phyloP scores from a whole-genome alignment of 1,139 yeast species.

The Taphrina betulina region DNA sequence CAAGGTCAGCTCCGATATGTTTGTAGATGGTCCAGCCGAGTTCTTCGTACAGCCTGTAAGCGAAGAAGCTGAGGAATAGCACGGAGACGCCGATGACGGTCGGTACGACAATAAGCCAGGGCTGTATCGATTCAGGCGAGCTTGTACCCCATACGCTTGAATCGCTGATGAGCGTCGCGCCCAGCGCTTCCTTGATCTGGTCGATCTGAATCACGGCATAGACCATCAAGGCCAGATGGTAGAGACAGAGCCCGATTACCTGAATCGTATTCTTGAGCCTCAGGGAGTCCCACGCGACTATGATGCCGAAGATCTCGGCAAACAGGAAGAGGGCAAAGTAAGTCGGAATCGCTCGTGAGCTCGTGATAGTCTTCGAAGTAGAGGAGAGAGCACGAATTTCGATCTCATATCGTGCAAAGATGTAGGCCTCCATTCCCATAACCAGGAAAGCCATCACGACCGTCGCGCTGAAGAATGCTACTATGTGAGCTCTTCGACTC shows the following conservation, averaged over 20 bases:
- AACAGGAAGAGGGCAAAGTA: conserved; percentile 51
- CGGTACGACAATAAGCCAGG: conserved; percentile 51
- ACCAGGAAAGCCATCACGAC: conserved; percentile 40
- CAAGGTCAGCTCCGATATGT: conserved; percentile 54
- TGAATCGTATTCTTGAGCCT: conserved; percentile 49
- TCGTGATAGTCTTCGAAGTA: conserved; percentile 37
- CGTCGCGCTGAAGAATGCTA: conserved; percentile 39
- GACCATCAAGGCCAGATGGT: conserved; percentile 53
- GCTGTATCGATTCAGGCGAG: conserved; percentile 42
- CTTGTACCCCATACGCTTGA: conserved; percentile 8
- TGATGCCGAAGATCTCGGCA: conserved; percentile 49
- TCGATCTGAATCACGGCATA: conserved; percentile 55
- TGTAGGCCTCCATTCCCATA: conserved; percentile 42
- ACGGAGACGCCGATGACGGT: conserved; percentile 50
- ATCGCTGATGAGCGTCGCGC: not conserved
- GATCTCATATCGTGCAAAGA: conserved; percentile 42
- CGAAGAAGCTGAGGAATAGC: conserved; percentile 45
- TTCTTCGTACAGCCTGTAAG: conserved; percentile 47
- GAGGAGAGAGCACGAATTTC: conserved; percentile 25
- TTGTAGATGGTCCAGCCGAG: conserved; percentile 56
- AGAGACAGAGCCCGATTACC: conserved; percentile 49
- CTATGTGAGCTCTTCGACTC: no score
- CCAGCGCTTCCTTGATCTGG: conserved; percentile 44
- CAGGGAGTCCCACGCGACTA: conserved; percentile 51
- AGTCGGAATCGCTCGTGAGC: conserved; percentile 44